Conservation (phyloP, 192 early-diverging fungal genomes). For the Jimgerdemannia flammicorona region DNA sequence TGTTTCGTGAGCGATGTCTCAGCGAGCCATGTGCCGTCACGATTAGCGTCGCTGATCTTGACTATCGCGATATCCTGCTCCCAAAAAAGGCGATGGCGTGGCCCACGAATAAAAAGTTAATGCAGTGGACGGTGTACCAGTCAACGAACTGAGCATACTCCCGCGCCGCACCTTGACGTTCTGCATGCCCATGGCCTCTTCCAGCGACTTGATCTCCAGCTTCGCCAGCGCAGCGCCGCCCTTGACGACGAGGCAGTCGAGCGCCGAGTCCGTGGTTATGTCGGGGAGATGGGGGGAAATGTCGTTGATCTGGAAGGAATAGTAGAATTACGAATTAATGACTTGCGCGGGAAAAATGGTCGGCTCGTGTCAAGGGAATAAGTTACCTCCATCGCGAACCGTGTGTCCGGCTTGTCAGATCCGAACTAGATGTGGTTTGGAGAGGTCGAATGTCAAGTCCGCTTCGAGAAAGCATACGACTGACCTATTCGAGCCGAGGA, state of each 20-base stretch:
- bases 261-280: constrained; percentile 15
- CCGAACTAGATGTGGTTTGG: constrained; percentile 52
- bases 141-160: not conserved
- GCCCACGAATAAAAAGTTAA: too few species aligned
- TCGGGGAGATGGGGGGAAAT: constrained; percentile 31
- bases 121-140: too few species aligned
- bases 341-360: too few species aligned
- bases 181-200: constrained; percentile 6
- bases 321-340: not conserved
- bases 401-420: constrained; percentile 87
- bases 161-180: constrained; percentile 2
- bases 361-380: not conserved
- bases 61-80: constrained; percentile 31
- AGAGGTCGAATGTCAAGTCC: not conserved
- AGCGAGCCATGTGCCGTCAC: constrained; percentile 27
- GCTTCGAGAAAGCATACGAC: not conserved
- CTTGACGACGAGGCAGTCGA: constrained; percentile 54
- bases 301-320: constrained; percentile 24
- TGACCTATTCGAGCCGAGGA: not conserved
- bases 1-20: constrained; percentile 24
- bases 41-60: constrained; percentile 46
- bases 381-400: constrained; percentile 73
- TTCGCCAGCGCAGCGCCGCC: constrained; percentile 27
- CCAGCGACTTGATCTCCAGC: constrained; percentile 25
- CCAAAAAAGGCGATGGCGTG: too few species aligned